These are phyloP conservation scores for Chlorencoelia australis DNA, from an alignment of 2,329 filamentous ascomycete species.

Conservation along the genomic window DNA sequence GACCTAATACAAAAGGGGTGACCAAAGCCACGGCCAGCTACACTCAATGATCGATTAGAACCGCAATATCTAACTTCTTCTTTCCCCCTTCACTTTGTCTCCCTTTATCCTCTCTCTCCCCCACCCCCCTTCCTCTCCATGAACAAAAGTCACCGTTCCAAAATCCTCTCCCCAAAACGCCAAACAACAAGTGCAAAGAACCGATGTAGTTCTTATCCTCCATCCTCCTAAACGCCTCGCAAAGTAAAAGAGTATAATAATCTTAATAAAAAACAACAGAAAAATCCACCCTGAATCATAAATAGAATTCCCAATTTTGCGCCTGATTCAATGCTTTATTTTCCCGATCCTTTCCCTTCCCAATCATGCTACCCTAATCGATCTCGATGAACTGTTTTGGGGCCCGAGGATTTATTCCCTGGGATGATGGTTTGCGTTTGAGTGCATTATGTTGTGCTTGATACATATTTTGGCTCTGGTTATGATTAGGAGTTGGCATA, in stretches of 20 bases:
- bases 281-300: conserved; percentile 1
- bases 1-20: too few species aligned
- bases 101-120: neutral
- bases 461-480: conserved; percentile 9
- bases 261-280: neutral
- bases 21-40: too few species aligned
- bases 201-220: neutral
- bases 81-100: neutral
- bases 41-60: too few species aligned
- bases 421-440: conserved; percentile 16
- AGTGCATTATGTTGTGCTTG: conserved; percentile 8
- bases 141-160: too few species aligned
- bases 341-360: neutral
- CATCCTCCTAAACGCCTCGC: conserved; percentile 3
- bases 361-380: conserved; percentile 11
- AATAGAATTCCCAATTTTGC: conserved; percentile 3
- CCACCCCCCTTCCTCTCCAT: neutral
- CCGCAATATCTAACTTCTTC: conserved; percentile 2
- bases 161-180: too few species aligned
- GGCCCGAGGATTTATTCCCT: conserved; percentile 12
- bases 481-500: conserved; percentile 8
- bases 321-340: conserved; percentile 1
- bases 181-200: too few species aligned
- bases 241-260: neutral
- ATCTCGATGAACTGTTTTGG: conserved; percentile 18